Evolutionary conservation across 139 green algal genomes (phyloP).

Genomic region (Chlorella sp.): DNA sequence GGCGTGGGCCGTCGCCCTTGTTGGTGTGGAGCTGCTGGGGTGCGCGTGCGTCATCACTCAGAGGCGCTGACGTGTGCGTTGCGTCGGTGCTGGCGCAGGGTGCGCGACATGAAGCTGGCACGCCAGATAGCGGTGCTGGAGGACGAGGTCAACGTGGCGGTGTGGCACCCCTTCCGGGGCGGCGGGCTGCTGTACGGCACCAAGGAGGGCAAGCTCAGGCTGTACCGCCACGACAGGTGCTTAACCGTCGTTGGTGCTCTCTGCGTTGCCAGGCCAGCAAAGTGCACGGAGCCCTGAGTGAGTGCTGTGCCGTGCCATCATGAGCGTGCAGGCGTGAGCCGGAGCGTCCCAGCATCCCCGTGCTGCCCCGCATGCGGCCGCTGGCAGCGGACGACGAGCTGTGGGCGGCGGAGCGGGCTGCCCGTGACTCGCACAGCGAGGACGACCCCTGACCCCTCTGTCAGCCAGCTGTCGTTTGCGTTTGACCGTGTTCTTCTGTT

Average conservation of each 20-base stretch:
- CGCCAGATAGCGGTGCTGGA: slow-evolving; percentile 70
- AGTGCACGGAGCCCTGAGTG: background rate
- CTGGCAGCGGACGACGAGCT: slow-evolving; percentile 1
- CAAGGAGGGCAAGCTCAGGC: slow-evolving; percentile 79
- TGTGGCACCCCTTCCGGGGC: slow-evolving; percentile 69
- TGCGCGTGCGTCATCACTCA: background rate
- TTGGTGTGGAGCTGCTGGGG: background rate
- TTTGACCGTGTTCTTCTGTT: too few relatives aligned
- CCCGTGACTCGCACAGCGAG: background rate
- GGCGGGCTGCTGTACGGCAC: slow-evolving; percentile 90
- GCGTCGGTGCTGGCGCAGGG: slow-evolving; percentile 8
- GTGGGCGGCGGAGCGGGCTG: background rate
- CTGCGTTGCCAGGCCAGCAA: background rate
- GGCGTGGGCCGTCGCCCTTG: background rate
- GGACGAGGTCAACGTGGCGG: slow-evolving; percentile 90
- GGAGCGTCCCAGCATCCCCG: background rate
- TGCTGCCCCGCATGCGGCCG: background rate
- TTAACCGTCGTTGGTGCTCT: background rate
- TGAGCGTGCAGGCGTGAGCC: background rate
- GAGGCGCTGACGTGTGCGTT: too few relatives aligned
- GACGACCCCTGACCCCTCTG: too few relatives aligned
- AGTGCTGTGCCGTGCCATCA: background rate
- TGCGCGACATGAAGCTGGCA: slow-evolving; percentile 65
- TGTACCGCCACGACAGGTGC: slow-evolving; percentile 31
- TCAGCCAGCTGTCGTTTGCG: too few relatives aligned